Base-by-base conservation (phyloP, 768 basidiomycete species). In the Mrakia hoshinonis region DNA sequence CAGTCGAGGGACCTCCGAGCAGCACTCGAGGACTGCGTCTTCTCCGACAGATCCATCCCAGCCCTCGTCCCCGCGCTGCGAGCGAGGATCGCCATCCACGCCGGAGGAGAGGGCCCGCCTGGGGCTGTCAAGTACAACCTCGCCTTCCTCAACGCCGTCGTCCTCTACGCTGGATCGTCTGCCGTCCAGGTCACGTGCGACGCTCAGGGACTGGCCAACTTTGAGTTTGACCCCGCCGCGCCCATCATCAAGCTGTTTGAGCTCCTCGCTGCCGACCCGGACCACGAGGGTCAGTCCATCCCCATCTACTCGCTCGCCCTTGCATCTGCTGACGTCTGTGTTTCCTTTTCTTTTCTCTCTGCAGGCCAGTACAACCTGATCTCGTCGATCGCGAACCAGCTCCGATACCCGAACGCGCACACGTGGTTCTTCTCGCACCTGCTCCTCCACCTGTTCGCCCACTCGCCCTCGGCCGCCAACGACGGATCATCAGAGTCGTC, bases 321-420 rank as follows among this genome's bases (percentile, higher is more conserved):
- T 20, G 68, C 11, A 7, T 29, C n/a, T 15, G 60, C 73, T 75
- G 58, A 74, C 61, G 12, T 47, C 18, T 48, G n/a, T 65, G 12
- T 26, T 38, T n/a, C 64, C 49, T 34, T 47, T 29, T 10, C 61
- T 20, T 22, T 26, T 1, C 11, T 36, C 15, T 24, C 47, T 1
- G 2, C 75, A 97, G 95, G 93, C 74, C 93, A 96, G 86, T 92
- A 98, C 81, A 89, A 92, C 80, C 84, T 98, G 74, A 82, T 98
- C 75, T 91, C 87, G 75, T 87, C 94, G n/a, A 88, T 95, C 79
- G 89, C 92, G 54, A 85, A 93, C 76, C 95, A 98, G 79, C 83
- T 99, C 74, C 91, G 96, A 76, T 98, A 95, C 84, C 95, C 96
- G 39, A 96, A 94, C 77, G 91, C 94, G 12, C 96, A 99, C 83